Percentiles rank a stretch among this genome's conserved stretches.
These are phyloP conservation scores for Fusarium multiceps DNA, from an alignment of 2,329 filamentous ascomycete species.

Conservation along the genomic window DNA sequence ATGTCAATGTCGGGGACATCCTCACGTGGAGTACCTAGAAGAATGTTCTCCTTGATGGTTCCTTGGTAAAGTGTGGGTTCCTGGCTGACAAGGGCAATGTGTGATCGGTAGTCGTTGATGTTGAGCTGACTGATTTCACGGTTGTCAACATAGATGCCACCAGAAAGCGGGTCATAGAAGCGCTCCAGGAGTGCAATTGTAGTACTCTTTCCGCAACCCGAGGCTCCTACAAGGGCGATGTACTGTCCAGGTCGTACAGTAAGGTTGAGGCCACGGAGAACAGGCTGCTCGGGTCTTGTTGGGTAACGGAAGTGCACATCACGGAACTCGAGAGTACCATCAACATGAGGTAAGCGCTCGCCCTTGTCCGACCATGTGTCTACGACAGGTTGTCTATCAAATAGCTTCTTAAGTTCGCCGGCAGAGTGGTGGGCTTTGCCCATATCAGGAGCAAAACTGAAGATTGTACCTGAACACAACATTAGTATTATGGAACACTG, in stretches of 20 bases:
- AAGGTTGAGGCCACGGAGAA: constrained; percentile 85
- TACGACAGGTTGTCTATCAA: constrained; percentile 84
- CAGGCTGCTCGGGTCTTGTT: constrained; percentile 89
- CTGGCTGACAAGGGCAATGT: constrained; percentile 89
- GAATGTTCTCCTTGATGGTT: constrained; percentile 88
- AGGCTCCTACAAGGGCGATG: constrained; percentile 90
- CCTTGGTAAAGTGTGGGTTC: constrained; percentile 96
- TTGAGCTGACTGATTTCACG: constrained; percentile 84
- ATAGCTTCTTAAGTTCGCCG: constrained; percentile 80
- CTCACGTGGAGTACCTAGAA: constrained; percentile 77
- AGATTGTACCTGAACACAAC: constrained; percentile 91
- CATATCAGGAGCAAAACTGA: constrained; percentile 92
- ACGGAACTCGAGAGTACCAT: constrained; percentile 87
- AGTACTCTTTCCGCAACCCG: constrained; percentile 93
- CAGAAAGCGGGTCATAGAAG: constrained; percentile 90
- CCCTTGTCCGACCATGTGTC: constrained; percentile 84
- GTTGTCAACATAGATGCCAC: constrained; percentile 84
- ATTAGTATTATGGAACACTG: not conserved
- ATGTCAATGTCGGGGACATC: constrained; percentile 78
- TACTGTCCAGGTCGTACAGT: constrained; percentile 82
- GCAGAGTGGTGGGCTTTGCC: constrained; percentile 91
- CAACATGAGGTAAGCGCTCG: constrained; percentile 68
- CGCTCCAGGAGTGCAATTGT: constrained; percentile 92
- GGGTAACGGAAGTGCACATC: constrained; percentile 96
- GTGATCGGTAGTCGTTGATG: constrained; percentile 84